These are phyloP conservation scores for Voacanga thouarsii DNA, from an alignment of 257 asterid species.

Conservation along the genomic window DNA sequence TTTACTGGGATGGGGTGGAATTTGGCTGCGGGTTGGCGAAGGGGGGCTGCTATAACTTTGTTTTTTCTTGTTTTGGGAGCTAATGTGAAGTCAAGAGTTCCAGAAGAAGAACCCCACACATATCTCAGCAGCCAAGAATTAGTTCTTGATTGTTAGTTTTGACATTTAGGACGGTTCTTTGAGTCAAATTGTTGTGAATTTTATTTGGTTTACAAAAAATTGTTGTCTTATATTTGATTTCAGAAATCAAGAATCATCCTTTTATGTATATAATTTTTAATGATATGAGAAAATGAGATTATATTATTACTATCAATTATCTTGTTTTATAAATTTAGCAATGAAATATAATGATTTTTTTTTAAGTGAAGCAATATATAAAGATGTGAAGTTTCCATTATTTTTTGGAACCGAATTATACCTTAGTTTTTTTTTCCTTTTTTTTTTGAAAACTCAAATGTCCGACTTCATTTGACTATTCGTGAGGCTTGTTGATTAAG, in stretches of 20 bases:
- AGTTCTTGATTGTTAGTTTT: not conserved
- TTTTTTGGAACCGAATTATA: no score
- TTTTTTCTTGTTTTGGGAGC: not conserved
- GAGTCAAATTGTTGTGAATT: not conserved
- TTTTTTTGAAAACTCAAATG: no score
- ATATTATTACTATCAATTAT: not conserved
- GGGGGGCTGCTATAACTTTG: no score
- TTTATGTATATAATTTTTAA: not conserved
- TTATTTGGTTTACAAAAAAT: not conserved
- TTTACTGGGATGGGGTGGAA: not conserved
- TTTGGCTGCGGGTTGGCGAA: no score
- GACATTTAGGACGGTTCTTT: not conserved
- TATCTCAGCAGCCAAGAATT: not conserved
- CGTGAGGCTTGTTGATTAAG: no score
- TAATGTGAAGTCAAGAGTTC: constrained; percentile 8
- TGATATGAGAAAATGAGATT: not conserved
- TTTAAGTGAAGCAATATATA: no score
- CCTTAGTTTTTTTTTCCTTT: no score
- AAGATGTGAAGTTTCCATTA: no score
- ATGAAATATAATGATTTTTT: no score
- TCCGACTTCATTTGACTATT: no score
- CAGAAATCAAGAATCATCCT: not conserved
- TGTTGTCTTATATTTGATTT: not conserved
- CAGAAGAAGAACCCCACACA: not conserved
- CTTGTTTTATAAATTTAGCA: no score